phyloP scores from a whole-genome alignment of 495 filamentous ascomycete genomes.

The Penicillium atrosanguineum region DNA sequence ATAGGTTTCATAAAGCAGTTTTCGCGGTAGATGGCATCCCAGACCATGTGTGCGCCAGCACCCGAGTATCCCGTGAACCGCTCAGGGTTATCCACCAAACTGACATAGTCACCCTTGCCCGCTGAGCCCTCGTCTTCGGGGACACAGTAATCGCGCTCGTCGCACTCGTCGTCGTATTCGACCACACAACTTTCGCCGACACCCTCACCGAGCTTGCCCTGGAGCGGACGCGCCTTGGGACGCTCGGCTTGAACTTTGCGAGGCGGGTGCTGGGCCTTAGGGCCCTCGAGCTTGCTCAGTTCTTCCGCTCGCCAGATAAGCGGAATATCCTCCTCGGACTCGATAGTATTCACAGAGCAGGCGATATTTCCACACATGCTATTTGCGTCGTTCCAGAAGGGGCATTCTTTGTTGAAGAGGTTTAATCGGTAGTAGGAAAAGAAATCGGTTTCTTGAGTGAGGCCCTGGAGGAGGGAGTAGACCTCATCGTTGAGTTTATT shows the following conservation, averaged over 20 bases:
- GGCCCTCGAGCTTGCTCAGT: constrained; percentile 88
- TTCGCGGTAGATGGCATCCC: constrained; percentile 95
- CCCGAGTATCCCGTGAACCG: constrained; percentile 93
- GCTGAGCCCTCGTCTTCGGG: constrained; percentile 88
- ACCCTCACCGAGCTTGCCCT: constrained; percentile 77
- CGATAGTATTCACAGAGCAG: constrained; percentile 94
- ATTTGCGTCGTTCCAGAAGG: constrained; percentile 91
- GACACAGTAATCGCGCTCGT: constrained; percentile 95
- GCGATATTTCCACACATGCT: constrained; percentile 97
- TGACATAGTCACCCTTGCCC: constrained; percentile 94
- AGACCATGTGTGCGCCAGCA: constrained; percentile 77
- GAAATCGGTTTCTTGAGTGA: constrained; percentile 89
- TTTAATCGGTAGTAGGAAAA: constrained; percentile 97
- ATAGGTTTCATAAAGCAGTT: constrained; percentile 84
- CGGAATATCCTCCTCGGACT: constrained; percentile 92
- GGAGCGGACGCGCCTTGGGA: constrained; percentile 67
- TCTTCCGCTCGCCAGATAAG: constrained; percentile 87
- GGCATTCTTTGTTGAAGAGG: constrained; percentile 92
- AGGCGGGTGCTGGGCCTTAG: constrained; percentile 83
- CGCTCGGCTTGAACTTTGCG: constrained; percentile 65
- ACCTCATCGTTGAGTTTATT: constrained; percentile 77
- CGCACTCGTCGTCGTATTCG: constrained; percentile 97
- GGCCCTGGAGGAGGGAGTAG: constrained; percentile 72
- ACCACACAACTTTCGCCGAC: constrained; percentile 95
- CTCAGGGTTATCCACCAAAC: constrained; percentile 88